Conservation (phyloP, 495 filamentous ascomycete genomes). For the Cairneyella variabilis region DNA sequence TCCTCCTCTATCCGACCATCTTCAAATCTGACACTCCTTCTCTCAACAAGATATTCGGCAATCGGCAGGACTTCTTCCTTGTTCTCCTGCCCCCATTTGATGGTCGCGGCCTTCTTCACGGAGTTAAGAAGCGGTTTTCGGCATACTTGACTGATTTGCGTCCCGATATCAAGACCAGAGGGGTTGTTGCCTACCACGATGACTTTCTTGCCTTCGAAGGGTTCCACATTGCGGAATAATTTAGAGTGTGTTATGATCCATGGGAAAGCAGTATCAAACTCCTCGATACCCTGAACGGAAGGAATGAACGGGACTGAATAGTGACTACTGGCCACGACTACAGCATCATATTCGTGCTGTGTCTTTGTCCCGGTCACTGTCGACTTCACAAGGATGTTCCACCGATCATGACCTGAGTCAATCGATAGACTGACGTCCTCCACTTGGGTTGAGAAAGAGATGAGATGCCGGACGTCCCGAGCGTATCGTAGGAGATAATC, state of each 20-base stretch:
- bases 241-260: constrained; percentile 76
- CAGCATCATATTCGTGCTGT: constrained; percentile 65
- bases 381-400: constrained; percentile 53
- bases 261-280: constrained; percentile 56
- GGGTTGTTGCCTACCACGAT: constrained; percentile 75
- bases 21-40: constrained; percentile 49
- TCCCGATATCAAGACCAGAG: constrained; percentile 75
- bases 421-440: constrained; percentile 7
- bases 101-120: constrained; percentile 3
- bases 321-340: constrained; percentile 82
- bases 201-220: constrained; percentile 44
- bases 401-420: constrained; percentile 25
- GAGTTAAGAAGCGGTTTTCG: constrained; percentile 34
- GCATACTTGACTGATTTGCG: constrained; percentile 59
- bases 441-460: constrained; percentile 20
- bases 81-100: constrained; percentile 16
- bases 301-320: constrained; percentile 72
- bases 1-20: constrained; percentile 50
- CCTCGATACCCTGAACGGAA: constrained; percentile 50
- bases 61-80: constrained; percentile 60
- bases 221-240: constrained; percentile 59
- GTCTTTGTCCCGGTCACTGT: constrained; percentile 33
- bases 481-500: constrained; percentile 74
- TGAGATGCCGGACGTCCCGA: constrained; percentile 20
- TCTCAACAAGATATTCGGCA: constrained; percentile 45